These are phyloP conservation scores for Panaeolus cyanescens DNA, from an alignment of 768 basidiomycete genomes.

Conservation along the genomic window DNA sequence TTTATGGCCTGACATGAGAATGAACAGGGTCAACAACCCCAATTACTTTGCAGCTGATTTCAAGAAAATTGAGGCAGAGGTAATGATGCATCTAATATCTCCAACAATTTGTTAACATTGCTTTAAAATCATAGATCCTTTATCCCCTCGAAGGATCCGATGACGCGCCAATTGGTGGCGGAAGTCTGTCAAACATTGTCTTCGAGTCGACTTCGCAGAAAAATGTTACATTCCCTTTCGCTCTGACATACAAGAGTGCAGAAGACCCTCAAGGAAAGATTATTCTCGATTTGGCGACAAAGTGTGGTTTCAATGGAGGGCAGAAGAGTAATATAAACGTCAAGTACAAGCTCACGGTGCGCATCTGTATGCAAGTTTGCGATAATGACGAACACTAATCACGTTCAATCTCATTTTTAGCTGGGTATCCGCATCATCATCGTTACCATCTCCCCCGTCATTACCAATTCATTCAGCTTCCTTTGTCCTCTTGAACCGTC, in stretches of 20 bases:
- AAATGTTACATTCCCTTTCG: constrained; percentile 77
- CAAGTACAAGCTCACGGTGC: constrained; percentile 66
- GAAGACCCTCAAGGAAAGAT: constrained; percentile 54
- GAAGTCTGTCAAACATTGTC: constrained; percentile 44
- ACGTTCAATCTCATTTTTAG: constrained; percentile 38
- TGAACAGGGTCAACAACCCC: constrained; percentile 70
- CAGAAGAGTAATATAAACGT: constrained; percentile 53
- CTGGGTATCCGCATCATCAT: constrained; percentile 66
- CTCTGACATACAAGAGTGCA: constrained; percentile 58
- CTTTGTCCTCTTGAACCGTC: constrained; percentile 55
- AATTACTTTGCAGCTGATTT: constrained; percentile 77
- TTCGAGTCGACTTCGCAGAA: constrained; percentile 57
- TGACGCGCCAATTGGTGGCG: constrained; percentile 67
- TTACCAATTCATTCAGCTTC: constrained; percentile 64
- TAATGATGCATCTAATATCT: constrained; percentile 23
- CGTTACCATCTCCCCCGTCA: constrained; percentile 64
- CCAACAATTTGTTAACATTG: not conserved
- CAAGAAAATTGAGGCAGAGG: constrained; percentile 63
- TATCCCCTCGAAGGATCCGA: constrained; percentile 62
- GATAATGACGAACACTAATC: not conserved
- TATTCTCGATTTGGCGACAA: constrained; percentile 59
- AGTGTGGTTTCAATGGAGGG: constrained; percentile 57
- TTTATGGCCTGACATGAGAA: constrained; percentile 6
- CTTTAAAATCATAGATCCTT: constrained; percentile 56
- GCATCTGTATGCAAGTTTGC: constrained; percentile 19